Conservation (phyloP, 257 asterid species). For the Penstemon barbatus region DNA sequence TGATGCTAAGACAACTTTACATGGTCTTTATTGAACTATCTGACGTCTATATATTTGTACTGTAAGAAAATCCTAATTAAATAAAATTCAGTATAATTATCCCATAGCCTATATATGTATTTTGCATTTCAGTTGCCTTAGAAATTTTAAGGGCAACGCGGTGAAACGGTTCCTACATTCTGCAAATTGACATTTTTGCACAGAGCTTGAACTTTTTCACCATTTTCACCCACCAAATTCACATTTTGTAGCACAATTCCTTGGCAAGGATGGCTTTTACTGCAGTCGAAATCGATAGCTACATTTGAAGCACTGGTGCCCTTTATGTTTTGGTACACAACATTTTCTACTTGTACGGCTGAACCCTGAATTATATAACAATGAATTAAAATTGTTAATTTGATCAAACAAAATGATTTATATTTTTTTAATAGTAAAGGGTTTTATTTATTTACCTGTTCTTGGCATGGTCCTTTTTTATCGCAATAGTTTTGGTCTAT, state of each 20-base stretch:
- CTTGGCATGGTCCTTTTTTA: conserved; percentile 50
- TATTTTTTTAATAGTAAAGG: neutral
- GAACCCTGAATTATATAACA: conserved; percentile 36
- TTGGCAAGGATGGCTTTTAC: conserved; percentile 55
- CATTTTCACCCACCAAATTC: conserved; percentile 34
- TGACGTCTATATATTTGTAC: neutral
- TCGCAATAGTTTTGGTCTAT: conserved; percentile 84
- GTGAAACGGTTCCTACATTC: conserved; percentile 43
- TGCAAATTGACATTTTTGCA: conserved; percentile 54
- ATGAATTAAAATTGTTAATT: neutral
- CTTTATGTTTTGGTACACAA: conserved; percentile 56
- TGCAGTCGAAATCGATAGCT: conserved; percentile 64
- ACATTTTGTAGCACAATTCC: conserved; percentile 63
- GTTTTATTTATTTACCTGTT: conserved; percentile 40
- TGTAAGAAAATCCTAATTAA: conserved; percentile 14
- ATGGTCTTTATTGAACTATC: conserved; percentile 7
- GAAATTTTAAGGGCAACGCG: conserved; percentile 43
- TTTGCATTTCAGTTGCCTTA: neutral
- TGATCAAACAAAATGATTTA: neutral
- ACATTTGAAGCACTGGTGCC: conserved; percentile 62
- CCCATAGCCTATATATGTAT: no score
- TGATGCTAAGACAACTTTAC: neutral
- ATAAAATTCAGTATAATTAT: no score
- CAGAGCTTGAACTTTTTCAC: conserved; percentile 43
- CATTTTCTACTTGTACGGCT: conserved; percentile 59